Conservation (phyloP, 345 rosid genomes). For the Sonneratia alba region DNA sequence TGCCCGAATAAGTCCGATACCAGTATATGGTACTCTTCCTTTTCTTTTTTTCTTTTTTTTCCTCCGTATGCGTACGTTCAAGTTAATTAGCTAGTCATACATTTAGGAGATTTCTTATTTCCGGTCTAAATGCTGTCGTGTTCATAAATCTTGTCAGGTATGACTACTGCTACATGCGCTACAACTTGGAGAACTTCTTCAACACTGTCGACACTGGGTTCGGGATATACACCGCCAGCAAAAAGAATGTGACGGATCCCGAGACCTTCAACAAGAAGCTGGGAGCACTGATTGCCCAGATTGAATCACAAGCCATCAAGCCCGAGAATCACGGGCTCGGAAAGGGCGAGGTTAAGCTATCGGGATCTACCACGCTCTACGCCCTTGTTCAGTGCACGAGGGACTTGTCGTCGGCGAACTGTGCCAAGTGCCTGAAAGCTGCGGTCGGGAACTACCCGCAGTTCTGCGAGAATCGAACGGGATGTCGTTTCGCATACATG, state of each 20-base stretch:
- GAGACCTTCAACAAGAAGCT: constrained; percentile 37
- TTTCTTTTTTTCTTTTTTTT: too few relatives aligned
- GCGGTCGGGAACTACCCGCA: constrained; percentile 40
- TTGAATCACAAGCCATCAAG: constrained; percentile 45
- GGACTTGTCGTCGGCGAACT: constrained; percentile 39
- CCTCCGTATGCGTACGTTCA: too few relatives aligned
- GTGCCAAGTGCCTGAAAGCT: constrained; percentile 65
- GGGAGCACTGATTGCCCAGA: constrained; percentile 31
- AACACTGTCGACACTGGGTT: constrained; percentile 42
- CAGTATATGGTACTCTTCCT: constrained; percentile 26
- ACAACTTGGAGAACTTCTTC: constrained; percentile 24
- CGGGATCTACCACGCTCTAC: constrained; percentile 44
- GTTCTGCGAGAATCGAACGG: constrained; percentile 40
- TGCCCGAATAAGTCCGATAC: constrained; percentile 53
- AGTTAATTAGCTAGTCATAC: too few relatives aligned
- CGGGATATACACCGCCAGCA: constrained; percentile 39
- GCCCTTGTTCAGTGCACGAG: constrained; percentile 64
- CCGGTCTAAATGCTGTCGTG: too few relatives aligned
- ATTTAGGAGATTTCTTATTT: too few relatives aligned
- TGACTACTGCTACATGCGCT: constrained; percentile 56
- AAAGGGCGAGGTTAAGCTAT: constrained; percentile 37
- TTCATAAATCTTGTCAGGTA: constrained; percentile 17
- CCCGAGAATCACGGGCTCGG: constrained; percentile 43
- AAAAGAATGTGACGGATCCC: constrained; percentile 45
- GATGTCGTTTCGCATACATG: constrained; percentile 55